Evolutionary conservation across 352 stramenopile species (phyloP), one percentile per base, ranked within the genome.

Genomic region (Globisporangium okanoganense): DNA sequence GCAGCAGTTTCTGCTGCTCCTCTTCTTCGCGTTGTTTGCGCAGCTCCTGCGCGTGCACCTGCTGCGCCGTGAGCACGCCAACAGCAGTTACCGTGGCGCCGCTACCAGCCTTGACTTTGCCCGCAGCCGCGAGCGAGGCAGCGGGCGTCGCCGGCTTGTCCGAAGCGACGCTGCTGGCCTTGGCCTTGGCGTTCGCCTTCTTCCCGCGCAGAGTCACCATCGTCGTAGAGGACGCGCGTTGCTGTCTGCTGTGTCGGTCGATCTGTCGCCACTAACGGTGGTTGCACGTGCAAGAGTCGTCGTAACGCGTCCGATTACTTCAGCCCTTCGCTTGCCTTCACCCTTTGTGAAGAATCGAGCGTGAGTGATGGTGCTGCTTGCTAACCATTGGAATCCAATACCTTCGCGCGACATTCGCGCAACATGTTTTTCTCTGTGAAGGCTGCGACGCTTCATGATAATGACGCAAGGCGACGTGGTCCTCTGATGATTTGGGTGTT

Each of bases 151-250:
- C 61, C 50, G 78, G 79, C 45, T 86, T 78, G 14, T 75, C 57
- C 25, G 76, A 50, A 31, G 45, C 50, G 18, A 52, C 27, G 27
- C 24, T 66, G 67, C 82, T 88, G 58, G 66, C 71, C 67, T 85
- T 90, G 45, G 82, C 59, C 40, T 78, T 73, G 18, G 74, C 79
- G 65, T 86, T 89, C 36, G 76, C 62, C 69, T 92, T 92, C 69
- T 86, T 87, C 22, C 79, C 78, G 10, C 82, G 78, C 50, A 92
- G 77, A 49, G 82, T 78, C 58, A 89, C 82, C 82, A 92, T 92
- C 56, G 24, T 24, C 13, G 7, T 49, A 49, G 40, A 47, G 38
- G 36, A n/a, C n/a, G 36, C 36, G 13, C 18, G 16, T 22, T 45
- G 40, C 40, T 45, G 16, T 22, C 40, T 45, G 18, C n/a, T 38